Evolutionary conservation across 208 protist species (phyloP).

Genomic region (Trypanosoma boissoni): DNA sequence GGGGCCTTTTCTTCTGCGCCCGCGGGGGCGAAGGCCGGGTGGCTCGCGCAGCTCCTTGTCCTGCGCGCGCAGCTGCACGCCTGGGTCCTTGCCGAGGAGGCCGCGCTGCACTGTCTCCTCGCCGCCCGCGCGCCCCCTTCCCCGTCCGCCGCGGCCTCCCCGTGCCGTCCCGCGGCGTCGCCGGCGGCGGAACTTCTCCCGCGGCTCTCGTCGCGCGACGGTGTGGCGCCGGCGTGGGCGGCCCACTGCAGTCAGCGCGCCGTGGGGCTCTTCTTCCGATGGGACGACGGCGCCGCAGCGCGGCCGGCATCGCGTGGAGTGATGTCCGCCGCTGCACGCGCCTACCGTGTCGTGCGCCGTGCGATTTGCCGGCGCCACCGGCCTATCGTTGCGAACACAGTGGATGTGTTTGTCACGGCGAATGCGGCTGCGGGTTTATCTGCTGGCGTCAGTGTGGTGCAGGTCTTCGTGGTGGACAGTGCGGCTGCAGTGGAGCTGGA

Average conservation of each 20-base stretch:
- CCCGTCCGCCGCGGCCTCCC: too few species aligned
- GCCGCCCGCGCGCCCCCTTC: constrained; percentile 5
- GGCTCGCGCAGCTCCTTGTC: constrained; percentile 50
- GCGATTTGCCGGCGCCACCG: too few species aligned
- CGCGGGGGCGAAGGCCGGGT: constrained; percentile 31
- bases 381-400: too few species aligned
- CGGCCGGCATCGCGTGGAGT: constrained; percentile 10
- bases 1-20: constrained; percentile 10
- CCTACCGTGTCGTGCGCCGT: too few species aligned
- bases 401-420: too few species aligned
- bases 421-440: too few species aligned
- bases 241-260: constrained; percentile 52
- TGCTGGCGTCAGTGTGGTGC: too few species aligned
- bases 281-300: constrained; percentile 26
- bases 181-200: constrained; percentile 28
- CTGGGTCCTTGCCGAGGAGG: constrained; percentile 68
- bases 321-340: too few species aligned
- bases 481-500: too few species aligned
- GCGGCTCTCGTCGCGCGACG: constrained; percentile 38
- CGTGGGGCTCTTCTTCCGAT: constrained; percentile 55
- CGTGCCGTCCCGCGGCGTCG: too few species aligned
- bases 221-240: constrained; percentile 60
- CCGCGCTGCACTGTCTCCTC: constrained; percentile 40
- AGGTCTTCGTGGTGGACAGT: too few species aligned
- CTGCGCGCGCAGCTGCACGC: constrained; percentile 58